Percentiles rank a stretch among this genome's conserved stretches.
phyloP scores from a whole-genome alignment of 805 yeast genomes.

The Saccharomycopsis sp. region DNA sequence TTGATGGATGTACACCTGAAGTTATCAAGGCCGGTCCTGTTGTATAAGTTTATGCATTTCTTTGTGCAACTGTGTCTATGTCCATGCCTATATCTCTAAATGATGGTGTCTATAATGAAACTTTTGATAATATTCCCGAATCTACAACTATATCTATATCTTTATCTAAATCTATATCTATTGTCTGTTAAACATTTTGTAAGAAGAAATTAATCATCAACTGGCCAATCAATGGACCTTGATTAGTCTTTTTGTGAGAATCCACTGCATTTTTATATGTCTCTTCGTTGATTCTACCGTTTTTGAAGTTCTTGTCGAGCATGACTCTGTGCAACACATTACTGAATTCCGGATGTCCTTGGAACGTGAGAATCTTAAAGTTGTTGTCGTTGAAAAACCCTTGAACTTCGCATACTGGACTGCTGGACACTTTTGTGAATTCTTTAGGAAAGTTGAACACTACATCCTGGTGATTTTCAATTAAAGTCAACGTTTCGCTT shows the following conservation, averaged over 20 bases:
- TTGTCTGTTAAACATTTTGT: neutral
- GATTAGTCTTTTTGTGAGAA: slow-evolving; percentile 31
- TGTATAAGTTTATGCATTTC: slow-evolving; percentile 31
- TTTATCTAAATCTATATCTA: too few species aligned
- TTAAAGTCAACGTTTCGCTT: slow-evolving; percentile 31
- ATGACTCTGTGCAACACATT: slow-evolving; percentile 27
- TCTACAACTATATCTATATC: too few species aligned
- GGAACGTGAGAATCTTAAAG: slow-evolving; percentile 53
- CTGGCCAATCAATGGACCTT: slow-evolving; percentile 34
- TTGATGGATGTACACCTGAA: slow-evolving; percentile 74
- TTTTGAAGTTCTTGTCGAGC: slow-evolving; percentile 23
- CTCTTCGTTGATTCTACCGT: slow-evolving; percentile 25
- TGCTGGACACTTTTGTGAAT: slow-evolving; percentile 42
- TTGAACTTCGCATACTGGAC: slow-evolving; percentile 53
- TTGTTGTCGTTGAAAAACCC: slow-evolving; percentile 48
- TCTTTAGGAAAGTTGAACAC: slow-evolving; percentile 39
- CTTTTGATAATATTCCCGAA: neutral
- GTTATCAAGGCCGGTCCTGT: slow-evolving; percentile 92
- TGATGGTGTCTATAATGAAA: neutral
- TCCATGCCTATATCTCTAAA: neutral
- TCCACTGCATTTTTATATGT: slow-evolving; percentile 28
- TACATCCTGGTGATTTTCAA: slow-evolving; percentile 56
- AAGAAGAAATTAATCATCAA: slow-evolving; percentile 32
- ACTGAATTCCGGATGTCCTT: slow-evolving; percentile 85
- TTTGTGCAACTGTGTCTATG: too few species aligned